Base-by-base conservation (phyloP, 2,329 filamentous ascomycete species). In the Colletotrichum noveboracense region DNA sequence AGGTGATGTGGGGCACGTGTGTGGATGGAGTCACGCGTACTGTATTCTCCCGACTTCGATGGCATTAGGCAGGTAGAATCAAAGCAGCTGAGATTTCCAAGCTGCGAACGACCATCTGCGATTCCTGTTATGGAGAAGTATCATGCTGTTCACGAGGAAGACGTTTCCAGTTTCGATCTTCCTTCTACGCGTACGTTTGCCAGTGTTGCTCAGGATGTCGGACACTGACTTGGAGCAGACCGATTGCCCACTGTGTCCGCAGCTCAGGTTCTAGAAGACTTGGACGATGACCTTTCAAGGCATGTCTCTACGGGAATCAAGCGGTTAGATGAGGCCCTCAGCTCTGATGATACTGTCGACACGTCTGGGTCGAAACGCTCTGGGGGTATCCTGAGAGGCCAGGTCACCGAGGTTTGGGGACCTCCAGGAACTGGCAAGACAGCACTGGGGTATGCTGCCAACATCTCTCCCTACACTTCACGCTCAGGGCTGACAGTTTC, bases 351-450 rank as follows among this genome's bases (percentile, higher is more conserved):
- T 12, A 38, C 76, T 18, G 77, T 76, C 14, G 65, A 55, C 6
- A 30, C 30, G 13, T 16, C 24, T 56, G 78, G 13, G 67, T 34
- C 52, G 69, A 71, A 66, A 69, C 26, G n/a, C 69, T 66, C 28
- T 60, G 89, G 90, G 21, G 96, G 95, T 6, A 87, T 98, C 64
- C 90, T 90, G 76, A 91, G 93, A 72, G 95, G 96, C 16, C 94
- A 95, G 82, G 89, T 98, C 56, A 94, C 94, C 5, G 96, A 98
- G 84, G 86, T 98, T 66, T 98, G 95, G 90, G 96, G 96, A 1
- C 95, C 96, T 13, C 94, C 95, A 10, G 96, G 96, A 3, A 91
- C 91, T 30, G 96, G 96, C 34, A 98, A 98, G 88, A 98, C 95
- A 6, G 89, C 93, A 14, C 87, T 98, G 79, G 94, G 93, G 94